These are phyloP conservation scores for Coemansia sp. DNA, from an alignment of 192 early-diverging fungal genomes.

Conservation along the genomic window DNA sequence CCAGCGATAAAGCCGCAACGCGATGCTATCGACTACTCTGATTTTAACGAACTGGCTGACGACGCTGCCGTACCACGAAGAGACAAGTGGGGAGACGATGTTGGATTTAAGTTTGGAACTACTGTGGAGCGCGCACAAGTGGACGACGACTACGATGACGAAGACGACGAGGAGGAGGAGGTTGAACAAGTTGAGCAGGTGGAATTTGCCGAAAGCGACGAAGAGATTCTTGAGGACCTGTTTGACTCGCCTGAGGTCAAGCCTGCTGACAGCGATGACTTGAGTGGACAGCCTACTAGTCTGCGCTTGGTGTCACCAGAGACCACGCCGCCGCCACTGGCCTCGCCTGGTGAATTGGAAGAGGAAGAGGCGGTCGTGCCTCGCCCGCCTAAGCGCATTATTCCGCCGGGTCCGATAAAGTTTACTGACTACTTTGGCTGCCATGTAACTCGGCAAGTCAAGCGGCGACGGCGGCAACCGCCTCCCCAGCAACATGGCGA, in stretches of 20 bases:
- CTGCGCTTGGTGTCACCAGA: neutral
- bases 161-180: slow-evolving; percentile 22
- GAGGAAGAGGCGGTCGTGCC: slow-evolving; percentile 17
- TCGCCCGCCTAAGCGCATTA: slow-evolving; percentile 41
- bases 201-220: slow-evolving; percentile 35
- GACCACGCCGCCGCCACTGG: neutral
- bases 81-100: slow-evolving; percentile 17
- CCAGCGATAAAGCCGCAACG: slow-evolving; percentile 59
- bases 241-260: slow-evolving; percentile 46
- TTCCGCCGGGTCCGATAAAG: slow-evolving; percentile 35
- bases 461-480: slow-evolving; percentile 33
- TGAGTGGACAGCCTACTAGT: neutral
- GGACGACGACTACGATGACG: slow-evolving; percentile 62
- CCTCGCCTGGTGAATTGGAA: neutral
- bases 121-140: slow-evolving; percentile 50
- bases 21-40: slow-evolving; percentile 84
- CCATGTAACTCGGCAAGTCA: slow-evolving; percentile 29
- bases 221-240: slow-evolving; percentile 54
- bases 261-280: neutral
- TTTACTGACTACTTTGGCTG: slow-evolving; percentile 54
- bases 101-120: slow-evolving; percentile 4
- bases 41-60: slow-evolving; percentile 74
- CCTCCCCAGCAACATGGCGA: neutral
- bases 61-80: slow-evolving; percentile 56
- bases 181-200: neutral